Evolutionary conservation across 768 basidiomycete genomes (phyloP), one percentile per base, ranked within the genome.

Genomic region (Piloderma croceum): DNA sequence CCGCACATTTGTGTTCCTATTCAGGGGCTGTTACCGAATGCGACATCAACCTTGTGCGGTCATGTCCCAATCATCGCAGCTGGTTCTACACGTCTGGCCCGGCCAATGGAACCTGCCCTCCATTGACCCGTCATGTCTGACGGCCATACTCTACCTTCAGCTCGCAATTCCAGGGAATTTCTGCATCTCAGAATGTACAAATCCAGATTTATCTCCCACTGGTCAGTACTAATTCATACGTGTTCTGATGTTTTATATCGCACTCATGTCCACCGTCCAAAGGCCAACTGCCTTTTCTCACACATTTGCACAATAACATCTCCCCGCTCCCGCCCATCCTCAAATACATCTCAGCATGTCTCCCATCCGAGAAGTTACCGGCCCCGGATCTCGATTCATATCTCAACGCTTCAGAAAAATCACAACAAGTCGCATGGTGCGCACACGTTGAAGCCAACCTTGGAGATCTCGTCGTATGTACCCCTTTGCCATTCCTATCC

Each of bases 221-320:
- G 87, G 87, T 68, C 46, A 49, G 57, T 61, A 42, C 44, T 34
- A n/a, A 5, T 27, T 21, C 23, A 13, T 27, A 5, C 23, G 11
- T 32, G 19, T 40, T 41, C 27, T 39, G 3, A 11, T 11, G 6
- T 4, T 6, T 36, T 27, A 23, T 5, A 31, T 37, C 9, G 15
- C 15, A 15, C 21, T 7, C 13, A 27, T 36, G 32, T 25, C 15
- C n/a, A 22, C 39, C 21, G 35, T 22, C 7, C 25, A 41, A 7
- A 89, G 86, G 87, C 12, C 79, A 79, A 52, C 67, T 90, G 2
- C 88, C 88, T 2, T 87, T 75, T 50, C 59, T 90, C 24, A 71
- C 70, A 0, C 77, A 87, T 62, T 77, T 68, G 3, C 64, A 72
- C 38, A 65, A 72, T 31, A 50, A 58, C 2, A 60, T 80, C 12